phyloP scores from a whole-genome alignment of 2,329 filamentous ascomycete genomes.

The Fusarium nygamai region DNA sequence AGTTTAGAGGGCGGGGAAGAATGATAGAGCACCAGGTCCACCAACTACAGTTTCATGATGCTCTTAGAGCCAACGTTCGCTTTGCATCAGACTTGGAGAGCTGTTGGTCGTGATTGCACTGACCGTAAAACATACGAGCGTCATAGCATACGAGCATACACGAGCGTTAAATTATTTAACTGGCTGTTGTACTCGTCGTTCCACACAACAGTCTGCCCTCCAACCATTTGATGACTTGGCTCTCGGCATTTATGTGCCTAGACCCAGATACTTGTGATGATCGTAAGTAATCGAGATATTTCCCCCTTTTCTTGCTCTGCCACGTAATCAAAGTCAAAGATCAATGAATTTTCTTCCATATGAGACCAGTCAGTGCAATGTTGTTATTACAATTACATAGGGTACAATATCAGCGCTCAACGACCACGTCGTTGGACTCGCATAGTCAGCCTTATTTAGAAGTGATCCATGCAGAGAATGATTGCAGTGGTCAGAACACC shows the following conservation, averaged over 20 bases:
- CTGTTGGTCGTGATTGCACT: neutral
- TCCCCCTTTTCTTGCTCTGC: neutral
- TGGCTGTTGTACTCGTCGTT: neutral
- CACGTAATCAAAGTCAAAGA: neutral
- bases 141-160: neutral
- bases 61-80: conserved; percentile 25
- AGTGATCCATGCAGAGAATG: neutral
- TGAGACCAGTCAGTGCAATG: neutral
- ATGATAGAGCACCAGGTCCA: conserved; percentile 2
- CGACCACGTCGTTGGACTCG: neutral
- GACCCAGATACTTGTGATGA: neutral
- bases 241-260: conserved; percentile 25
- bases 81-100: neutral
- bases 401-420: neutral
- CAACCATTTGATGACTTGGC: conserved; percentile 15
- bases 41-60: conserved; percentile 36
- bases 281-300: neutral
- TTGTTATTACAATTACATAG: neutral
- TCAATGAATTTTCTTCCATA: neutral
- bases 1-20: conserved; percentile 29
- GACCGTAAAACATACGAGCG: neutral
- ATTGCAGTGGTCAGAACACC: neutral
- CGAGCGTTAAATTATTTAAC: neutral
- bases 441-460: neutral
- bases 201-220: neutral